A percentile compares a stretch with the other conserved stretches of the same genome.
These are phyloP conservation scores for Salicornia ramosissima DNA, from an alignment of 148 eudicot genomes.

Conservation along the genomic window DNA sequence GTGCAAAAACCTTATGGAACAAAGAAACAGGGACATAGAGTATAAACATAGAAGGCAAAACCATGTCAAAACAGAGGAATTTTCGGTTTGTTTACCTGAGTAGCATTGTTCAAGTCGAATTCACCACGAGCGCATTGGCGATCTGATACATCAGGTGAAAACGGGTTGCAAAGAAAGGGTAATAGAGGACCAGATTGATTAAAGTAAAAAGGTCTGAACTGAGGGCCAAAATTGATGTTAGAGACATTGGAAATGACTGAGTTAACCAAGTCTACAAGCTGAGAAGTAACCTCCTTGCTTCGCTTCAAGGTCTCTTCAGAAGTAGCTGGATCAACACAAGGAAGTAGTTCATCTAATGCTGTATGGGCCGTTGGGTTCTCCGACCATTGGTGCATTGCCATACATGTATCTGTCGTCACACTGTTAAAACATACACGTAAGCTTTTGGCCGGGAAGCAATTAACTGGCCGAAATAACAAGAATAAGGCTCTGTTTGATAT, in stretches of 20 bases:
- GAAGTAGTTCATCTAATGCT: conserved; percentile 80
- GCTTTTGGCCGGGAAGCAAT: background rate
- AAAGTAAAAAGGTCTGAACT: conserved; percentile 59
- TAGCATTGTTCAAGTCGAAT: conserved; percentile 68
- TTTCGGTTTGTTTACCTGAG: conserved; percentile 46
- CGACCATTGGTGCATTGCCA: conserved; percentile 84
- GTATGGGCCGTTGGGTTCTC: conserved; percentile 73
- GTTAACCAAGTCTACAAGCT: conserved; percentile 66
- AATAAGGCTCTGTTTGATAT: no score
- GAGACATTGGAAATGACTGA: conserved; percentile 74
- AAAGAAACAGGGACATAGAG: no score
- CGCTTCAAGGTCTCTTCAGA: conserved; percentile 65
- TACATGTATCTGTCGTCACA: conserved; percentile 78
- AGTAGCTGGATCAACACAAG: conserved; percentile 80
- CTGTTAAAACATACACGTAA: conserved; percentile 26
- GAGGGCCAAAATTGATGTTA: conserved; percentile 68
- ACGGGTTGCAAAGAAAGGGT: conserved; percentile 78
- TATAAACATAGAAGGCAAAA: no score
- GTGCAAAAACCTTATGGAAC: no score
- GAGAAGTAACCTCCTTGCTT: conserved; percentile 80
- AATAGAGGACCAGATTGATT: conserved; percentile 84
- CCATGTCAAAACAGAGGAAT: background rate
- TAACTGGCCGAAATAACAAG: no score
- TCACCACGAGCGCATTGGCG: conserved; percentile 62
- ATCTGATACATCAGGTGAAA: conserved; percentile 41